phyloP scores from a whole-genome alignment of 495 filamentous ascomycete species.

The Patellaria atrata region DNA sequence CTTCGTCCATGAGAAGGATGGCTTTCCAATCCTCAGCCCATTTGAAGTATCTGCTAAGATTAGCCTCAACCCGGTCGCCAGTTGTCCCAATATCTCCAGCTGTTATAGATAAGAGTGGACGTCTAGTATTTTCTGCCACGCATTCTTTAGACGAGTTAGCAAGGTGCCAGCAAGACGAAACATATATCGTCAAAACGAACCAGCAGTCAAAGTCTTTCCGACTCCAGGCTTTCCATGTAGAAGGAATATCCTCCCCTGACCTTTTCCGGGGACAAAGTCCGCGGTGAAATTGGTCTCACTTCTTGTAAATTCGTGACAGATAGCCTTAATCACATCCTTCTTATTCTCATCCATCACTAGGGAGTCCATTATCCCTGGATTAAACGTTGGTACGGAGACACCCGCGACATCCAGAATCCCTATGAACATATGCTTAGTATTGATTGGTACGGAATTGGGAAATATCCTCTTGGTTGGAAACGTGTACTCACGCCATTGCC shows the following conservation, averaged over 20 bases:
- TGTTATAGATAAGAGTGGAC: slow-evolving; percentile 5
- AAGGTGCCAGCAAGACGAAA: no score
- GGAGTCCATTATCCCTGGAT: no score
- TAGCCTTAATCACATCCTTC: slow-evolving; percentile 1
- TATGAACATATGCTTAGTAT: no score
- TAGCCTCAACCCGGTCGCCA: slow-evolving; percentile 1
- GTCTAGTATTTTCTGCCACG: slow-evolving; percentile 4
- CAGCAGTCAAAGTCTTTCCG: slow-evolving; percentile 11
- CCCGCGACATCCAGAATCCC: no score
- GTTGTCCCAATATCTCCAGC: slow-evolving; percentile 8
- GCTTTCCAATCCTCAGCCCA: slow-evolving; percentile 6
- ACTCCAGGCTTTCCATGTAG: slow-evolving; percentile 9
- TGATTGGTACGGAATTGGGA: no score
- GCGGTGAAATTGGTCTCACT: neutral
- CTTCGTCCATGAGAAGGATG: slow-evolving; percentile 42
- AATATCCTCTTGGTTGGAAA: no score
- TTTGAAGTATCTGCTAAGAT: slow-evolving; percentile 5
- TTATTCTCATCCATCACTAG: slow-evolving; percentile 1
- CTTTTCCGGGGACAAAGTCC: slow-evolving; percentile 10
- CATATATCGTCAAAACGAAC: no score
- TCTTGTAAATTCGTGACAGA: neutral
- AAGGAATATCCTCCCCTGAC: slow-evolving; percentile 8
- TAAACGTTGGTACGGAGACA: no score
- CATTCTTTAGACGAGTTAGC: no score
- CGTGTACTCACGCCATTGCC: no score